phyloP scores from a whole-genome alignment of 208 protist species.

The Trichomonas tenax region DNA sequence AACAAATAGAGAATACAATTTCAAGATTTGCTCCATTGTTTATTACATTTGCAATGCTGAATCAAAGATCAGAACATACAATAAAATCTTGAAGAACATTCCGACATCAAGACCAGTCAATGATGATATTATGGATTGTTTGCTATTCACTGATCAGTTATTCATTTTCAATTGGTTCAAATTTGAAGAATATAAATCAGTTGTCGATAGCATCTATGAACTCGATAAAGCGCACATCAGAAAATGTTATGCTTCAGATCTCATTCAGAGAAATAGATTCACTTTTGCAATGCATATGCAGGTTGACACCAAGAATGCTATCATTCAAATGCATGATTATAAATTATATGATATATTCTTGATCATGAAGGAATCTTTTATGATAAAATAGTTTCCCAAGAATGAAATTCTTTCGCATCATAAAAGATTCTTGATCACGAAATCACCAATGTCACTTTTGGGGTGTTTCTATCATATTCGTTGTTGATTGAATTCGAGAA shows the following conservation, averaged over 20 bases:
- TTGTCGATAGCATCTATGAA: background rate
- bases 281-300: background rate
- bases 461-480: too few species aligned
- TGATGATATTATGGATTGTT: background rate
- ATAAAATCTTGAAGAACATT: background rate
- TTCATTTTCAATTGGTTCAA: background rate
- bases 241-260: background rate
- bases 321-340: too few species aligned
- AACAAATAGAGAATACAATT: background rate
- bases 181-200: background rate
- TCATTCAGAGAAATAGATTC: background rate
- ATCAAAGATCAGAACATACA: background rate
- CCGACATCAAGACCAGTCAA: background rate
- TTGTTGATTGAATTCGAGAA: too few species aligned
- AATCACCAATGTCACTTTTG: too few species aligned
- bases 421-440: too few species aligned
- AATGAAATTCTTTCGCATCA: too few species aligned
- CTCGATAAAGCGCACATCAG: background rate
- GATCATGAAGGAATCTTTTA: too few species aligned
- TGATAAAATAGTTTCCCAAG: too few species aligned
- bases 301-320: background rate
- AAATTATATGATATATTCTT: too few species aligned
- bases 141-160: background rate
- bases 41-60: background rate
- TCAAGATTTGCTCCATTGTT: background rate